A percentile compares a stretch with the other conserved stretches of the same genome.
phyloP scores from a whole-genome alignment of 75 land plant species.

The Isoetes taiwanensis region DNA sequence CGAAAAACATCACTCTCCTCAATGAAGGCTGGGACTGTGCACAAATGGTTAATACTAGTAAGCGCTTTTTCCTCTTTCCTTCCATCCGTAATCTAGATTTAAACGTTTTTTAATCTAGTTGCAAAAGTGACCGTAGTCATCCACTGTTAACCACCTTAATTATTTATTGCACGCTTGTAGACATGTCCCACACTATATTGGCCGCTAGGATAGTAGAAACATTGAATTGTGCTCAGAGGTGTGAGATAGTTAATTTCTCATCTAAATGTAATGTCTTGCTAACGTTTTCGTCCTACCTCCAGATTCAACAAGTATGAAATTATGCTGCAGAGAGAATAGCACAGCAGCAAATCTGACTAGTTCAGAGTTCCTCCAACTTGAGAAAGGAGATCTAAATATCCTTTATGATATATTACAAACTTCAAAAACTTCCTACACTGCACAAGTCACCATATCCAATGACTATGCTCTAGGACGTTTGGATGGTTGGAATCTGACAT shows the following conservation, averaged over 20 bases:
- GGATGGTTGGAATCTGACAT: constrained; percentile 78
- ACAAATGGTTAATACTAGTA: constrained; percentile 19
- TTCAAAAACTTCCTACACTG: constrained; percentile 41
- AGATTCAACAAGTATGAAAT: constrained; percentile 38
- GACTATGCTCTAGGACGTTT: constrained; percentile 53
- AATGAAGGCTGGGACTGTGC: constrained; percentile 52
- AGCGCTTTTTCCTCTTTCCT: too few species aligned
- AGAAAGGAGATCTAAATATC: constrained; percentile 52
- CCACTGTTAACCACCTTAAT: too few species aligned
- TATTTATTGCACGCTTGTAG: too few species aligned
- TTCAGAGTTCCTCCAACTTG: constrained; percentile 30
- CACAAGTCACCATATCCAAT: constrained; percentile 70
- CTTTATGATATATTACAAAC: constrained; percentile 57
- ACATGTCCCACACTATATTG: too few species aligned
- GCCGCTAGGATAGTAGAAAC: too few species aligned
- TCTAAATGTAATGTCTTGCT: too few species aligned
- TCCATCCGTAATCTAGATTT: too few species aligned
- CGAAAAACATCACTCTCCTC: constrained; percentile 38
- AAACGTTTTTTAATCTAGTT: too few species aligned
- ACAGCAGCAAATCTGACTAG: constrained; percentile 14
- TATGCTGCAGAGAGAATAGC: constrained; percentile 55
- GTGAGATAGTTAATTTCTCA: too few species aligned
- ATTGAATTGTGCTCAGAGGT: too few species aligned
- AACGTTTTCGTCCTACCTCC: too few species aligned
- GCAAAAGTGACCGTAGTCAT: too few species aligned